Conservation (phyloP, 305 asterid species). For the Fraxinus ornus region DNA sequence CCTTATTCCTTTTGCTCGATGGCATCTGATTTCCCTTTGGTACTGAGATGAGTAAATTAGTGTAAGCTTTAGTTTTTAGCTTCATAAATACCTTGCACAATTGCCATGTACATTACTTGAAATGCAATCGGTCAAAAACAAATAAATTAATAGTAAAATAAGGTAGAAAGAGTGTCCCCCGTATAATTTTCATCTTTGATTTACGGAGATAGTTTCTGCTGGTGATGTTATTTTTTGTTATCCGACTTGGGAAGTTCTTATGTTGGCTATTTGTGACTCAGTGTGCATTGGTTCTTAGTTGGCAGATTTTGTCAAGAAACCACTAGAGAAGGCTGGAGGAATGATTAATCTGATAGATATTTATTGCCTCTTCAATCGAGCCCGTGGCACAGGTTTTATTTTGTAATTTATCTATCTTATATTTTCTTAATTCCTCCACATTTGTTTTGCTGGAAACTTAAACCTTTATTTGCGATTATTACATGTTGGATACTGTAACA, state of each 20-base stretch:
- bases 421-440: neutral
- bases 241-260: constrained; percentile 16
- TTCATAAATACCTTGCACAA: neutral
- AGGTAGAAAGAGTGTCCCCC: constrained; percentile 11
- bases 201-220: neutral
- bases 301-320: constrained; percentile 89
- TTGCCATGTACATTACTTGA: neutral
- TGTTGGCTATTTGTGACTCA: constrained; percentile 23
- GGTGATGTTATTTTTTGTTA: neutral
- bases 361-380: constrained; percentile 94
- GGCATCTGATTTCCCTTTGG: neutral
- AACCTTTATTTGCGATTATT: neutral
- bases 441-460: constrained; percentile 13
- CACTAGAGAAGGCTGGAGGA: constrained; percentile 92
- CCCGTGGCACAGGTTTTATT: constrained; percentile 93
- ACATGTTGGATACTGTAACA: constrained; percentile 8
- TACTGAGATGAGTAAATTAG: neutral
- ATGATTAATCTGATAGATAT: constrained; percentile 83
- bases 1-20: neutral
- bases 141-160: neutral
- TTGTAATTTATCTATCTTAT: constrained; percentile 2
- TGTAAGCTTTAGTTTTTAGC: neutral
- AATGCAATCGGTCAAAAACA: neutral
- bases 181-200: neutral
- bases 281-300: constrained; percentile 46